Evolutionary conservation across 108 stramenopile genomes (phyloP).

Genomic region (Pseudonitzschia pungens): DNA sequence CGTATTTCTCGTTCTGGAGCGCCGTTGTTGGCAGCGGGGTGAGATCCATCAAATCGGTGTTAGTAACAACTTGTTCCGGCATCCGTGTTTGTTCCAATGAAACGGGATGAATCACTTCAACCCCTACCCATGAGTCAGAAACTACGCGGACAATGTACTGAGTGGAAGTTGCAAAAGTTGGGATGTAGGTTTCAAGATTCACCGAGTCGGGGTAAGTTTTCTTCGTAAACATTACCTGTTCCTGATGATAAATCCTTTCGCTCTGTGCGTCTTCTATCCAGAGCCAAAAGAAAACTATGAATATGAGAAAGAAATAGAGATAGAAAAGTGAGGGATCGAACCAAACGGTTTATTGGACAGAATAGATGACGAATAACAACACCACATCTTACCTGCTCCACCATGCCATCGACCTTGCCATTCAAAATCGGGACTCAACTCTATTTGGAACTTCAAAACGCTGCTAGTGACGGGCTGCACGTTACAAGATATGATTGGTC

Average conservation of each 20-base stretch:
- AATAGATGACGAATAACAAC: background rate
- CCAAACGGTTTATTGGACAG: background rate
- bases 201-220: slow-evolving; percentile 67
- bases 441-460: slow-evolving; percentile 78
- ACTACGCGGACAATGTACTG: slow-evolving; percentile 90
- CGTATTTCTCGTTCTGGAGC: slow-evolving; percentile 76
- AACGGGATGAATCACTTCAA: slow-evolving; percentile 83
- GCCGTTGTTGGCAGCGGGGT: slow-evolving; percentile 91
- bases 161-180: slow-evolving; percentile 83
- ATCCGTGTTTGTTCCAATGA: slow-evolving; percentile 80
- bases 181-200: slow-evolving; percentile 86
- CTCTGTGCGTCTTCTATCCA: slow-evolving; percentile 95
- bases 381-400: slow-evolving; percentile 35
- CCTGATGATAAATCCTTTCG: slow-evolving; percentile 84
- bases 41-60: slow-evolving; percentile 90
- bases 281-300: slow-evolving; percentile 82
- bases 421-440: slow-evolving; percentile 75
- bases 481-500: slow-evolving; percentile 66
- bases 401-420: slow-evolving; percentile 90
- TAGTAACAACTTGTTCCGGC: slow-evolving; percentile 65
- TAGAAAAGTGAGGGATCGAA: background rate
- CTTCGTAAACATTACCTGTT: slow-evolving; percentile 70
- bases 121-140: slow-evolving; percentile 94
- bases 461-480: slow-evolving; percentile 93
- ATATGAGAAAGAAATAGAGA: background rate